Evolutionary conservation across 2,329 filamentous ascomycete species (phyloP), one percentile per base, ranked within the genome.

Genomic region (Chrysoporthe puriensis): DNA sequence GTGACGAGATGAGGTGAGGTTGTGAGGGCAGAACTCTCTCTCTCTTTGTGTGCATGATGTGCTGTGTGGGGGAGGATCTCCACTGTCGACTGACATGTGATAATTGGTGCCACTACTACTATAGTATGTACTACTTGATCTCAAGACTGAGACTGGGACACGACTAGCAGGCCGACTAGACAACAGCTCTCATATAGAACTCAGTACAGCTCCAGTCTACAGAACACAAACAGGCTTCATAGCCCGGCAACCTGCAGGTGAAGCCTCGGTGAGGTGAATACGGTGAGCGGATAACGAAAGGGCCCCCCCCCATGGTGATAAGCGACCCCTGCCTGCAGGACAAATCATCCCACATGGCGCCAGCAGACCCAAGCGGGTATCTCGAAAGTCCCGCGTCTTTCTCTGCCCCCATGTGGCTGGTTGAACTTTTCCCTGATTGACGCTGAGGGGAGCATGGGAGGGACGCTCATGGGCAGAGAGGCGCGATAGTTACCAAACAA

Each of bases 311-410:
- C 9, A 32, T 60, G 58, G 13, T 13, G 60, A 52, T 62, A 62
- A 62, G 46, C 42, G 36, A 32, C 46, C 60, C 46, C 57, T 59
- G 57, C 18, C 60, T 50, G 60, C 60, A 62, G 60, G 60, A 48
- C 60, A 62, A 36, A 50, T 62, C 60, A 62, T 62, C 60, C 46
- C 43, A 62, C 60, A 62, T 50, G 60, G 46, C 32, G 60, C 60
- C 60, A 62, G 44, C 59, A 62, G 43, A 34, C 54, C 13, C 40
- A 48, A 61, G 58, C 32, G 58, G 58, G 13, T 48, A 48, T 61
- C 43, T n/a, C 9, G 36, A 26, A 57, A 40, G 54, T n/a, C 40
- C 40, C 4, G 9, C 14, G 46, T 46, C 13, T 46, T 50, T 50
- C n/a, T 50, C 16, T 21, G 6, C 36, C 36, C 36, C 36, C 36